Evolutionary conservation across 805 yeast species (phyloP).

Genomic region (Starmerella apicola): DNA sequence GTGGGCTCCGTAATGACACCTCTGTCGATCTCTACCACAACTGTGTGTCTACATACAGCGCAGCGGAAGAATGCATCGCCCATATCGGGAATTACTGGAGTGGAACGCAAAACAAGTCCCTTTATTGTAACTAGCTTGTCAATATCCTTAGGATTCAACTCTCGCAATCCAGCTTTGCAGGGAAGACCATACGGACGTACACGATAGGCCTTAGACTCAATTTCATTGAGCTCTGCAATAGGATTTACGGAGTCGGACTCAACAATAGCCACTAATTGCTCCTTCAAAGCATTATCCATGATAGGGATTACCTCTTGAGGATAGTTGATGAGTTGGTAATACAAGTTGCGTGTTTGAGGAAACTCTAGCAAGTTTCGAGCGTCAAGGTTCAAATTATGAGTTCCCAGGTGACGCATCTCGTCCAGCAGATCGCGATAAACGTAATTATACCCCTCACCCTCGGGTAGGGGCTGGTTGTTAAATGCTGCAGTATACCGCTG

Average conservation of each 20-base stretch:
- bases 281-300: conserved; percentile 93
- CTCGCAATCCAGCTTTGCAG: conserved; percentile 68
- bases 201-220: conserved; percentile 72
- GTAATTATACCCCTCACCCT: conserved; percentile 54
- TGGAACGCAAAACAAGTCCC: conserved; percentile 78
- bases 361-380: conserved; percentile 66
- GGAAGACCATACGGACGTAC: conserved; percentile 82
- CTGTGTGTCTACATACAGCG: conserved; percentile 85
- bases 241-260: conserved; percentile 23
- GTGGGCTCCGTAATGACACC: conserved; percentile 91
- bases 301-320: conserved; percentile 96
- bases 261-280: conserved; percentile 52
- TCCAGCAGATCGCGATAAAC: conserved; percentile 63
- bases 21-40: conserved; percentile 83
- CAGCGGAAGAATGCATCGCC: conserved; percentile 93
- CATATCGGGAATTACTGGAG: conserved; percentile 95
- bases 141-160: conserved; percentile 83
- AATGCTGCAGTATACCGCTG: conserved; percentile 56
- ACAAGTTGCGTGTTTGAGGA: conserved; percentile 63
- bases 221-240: conserved; percentile 40
- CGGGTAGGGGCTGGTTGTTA: conserved; percentile 28
- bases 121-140: conserved; percentile 85
- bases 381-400: conserved; percentile 75
- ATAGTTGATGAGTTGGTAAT: conserved; percentile 75
- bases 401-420: conserved; percentile 63